Base-by-base conservation (phyloP, 2,329 filamentous ascomycete genomes). In the Diplodia sapinea region DNA sequence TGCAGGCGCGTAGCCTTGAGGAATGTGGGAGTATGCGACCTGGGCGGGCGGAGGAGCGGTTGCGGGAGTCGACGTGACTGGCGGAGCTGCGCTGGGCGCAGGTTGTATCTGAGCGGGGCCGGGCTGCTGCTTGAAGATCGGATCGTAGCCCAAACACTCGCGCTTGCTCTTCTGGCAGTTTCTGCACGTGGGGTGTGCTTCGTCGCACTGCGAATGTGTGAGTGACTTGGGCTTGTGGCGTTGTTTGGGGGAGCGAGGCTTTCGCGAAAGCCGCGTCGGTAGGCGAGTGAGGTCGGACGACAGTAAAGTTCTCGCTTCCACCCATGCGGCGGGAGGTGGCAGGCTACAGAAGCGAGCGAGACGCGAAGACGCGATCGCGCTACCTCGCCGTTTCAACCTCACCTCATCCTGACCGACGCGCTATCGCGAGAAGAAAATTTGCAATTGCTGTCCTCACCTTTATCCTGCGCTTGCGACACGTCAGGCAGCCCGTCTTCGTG, bases 91-190 rank as follows among this genome's bases (percentile, higher is more conserved):
- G 72, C 85, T 87, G 66, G 89, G 87, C 13, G 88, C 88, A 23
- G 90, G 87, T 77, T 94, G 91, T 70, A 93, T 90, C 70, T 88
- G 86, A 57, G 90, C 85, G 36, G 90, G 90, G 65, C 88, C 87
- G 55, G 86, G 81, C 73, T 90, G 88, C 70, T 89, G 87, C 80
- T 93, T 92, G 82, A 94, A 95, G 74, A 94, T 92, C 47, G 92
- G 91, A 75, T 95, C 92, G 86, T 95, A 95, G 66, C 92, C 92
- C 59, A 93, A 78, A 76, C 92, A 95, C 74, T 94, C 91, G 75
- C 92, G 91, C 81, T 94, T 95, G 72, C 91, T 93, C 79, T 95
- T 95, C 76, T 90, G 89, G 82, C 92, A 95, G 77, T 95, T 93
- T 81, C 93, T 89, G 84, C 95, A 99, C 69, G 90, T 89, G 26